Conservation (phyloP, 352 stramenopile genomes). For the Lagenidium giganteum region DNA sequence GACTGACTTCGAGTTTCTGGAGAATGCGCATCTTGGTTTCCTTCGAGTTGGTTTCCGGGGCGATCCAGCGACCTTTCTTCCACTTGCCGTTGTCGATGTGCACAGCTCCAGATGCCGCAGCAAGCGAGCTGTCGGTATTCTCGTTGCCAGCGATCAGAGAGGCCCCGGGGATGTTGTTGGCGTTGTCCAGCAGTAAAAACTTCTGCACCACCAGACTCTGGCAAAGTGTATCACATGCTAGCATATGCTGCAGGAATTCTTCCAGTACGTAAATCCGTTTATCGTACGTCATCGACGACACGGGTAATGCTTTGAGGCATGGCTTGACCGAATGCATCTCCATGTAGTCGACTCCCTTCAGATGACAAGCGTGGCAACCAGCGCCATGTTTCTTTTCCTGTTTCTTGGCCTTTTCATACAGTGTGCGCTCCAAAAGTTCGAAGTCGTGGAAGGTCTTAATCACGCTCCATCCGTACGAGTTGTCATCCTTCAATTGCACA, state of each 20-base stretch:
- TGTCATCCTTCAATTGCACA: slow-evolving; percentile 39
- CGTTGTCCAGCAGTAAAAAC: slow-evolving; percentile 34
- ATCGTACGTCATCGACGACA: slow-evolving; percentile 35
- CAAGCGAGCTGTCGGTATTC: slow-evolving; percentile 2
- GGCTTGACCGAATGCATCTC: slow-evolving; percentile 35
- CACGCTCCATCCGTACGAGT: slow-evolving; percentile 41
- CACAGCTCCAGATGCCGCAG: slow-evolving; percentile 11
- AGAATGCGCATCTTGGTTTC: slow-evolving; percentile 69
- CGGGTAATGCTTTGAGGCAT: slow-evolving; percentile 23
- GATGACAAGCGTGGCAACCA: slow-evolving; percentile 35
- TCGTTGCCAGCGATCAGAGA: slow-evolving; percentile 6
- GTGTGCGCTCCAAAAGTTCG: slow-evolving; percentile 40
- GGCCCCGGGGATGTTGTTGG: not conserved
- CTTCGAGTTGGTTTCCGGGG: slow-evolving; percentile 50
- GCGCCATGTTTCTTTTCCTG: slow-evolving; percentile 49
- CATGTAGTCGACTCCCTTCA: slow-evolving; percentile 52
- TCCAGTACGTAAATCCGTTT: slow-evolving; percentile 47
- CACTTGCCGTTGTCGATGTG: slow-evolving; percentile 53
- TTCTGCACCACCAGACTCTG: slow-evolving; percentile 56
- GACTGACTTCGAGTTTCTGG: slow-evolving; percentile 60
- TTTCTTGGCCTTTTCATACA: slow-evolving; percentile 42
- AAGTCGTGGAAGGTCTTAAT: slow-evolving; percentile 59
- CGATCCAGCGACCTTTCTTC: slow-evolving; percentile 41
- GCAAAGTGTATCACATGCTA: slow-evolving; percentile 53
- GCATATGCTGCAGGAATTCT: slow-evolving; percentile 53